Base-by-base conservation (phyloP, 2,329 filamentous ascomycete species). In the Botrytis fragariae region DNA sequence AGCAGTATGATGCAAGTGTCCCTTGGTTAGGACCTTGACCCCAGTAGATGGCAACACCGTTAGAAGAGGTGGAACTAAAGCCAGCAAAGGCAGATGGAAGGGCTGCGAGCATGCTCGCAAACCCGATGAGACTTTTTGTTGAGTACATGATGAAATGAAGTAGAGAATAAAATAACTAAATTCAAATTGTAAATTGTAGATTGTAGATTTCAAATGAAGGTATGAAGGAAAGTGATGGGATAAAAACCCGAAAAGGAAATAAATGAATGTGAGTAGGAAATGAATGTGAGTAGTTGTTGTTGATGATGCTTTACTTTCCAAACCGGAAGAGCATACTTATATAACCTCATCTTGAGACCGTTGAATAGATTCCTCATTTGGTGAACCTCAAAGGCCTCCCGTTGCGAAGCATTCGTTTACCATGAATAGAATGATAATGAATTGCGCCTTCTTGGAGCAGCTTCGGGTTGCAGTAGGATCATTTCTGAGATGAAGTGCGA, bases 21-120 rank as follows among this genome's bases (percentile, higher is more conserved):
- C 64, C 63, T 54, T 73, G 71, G 65, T 69, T 45, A 6, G 71
- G 54, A 42, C 71, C 71, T 69, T 73, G 29, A 82, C 89, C 90
- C 90, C 90, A 92, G 80, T 92, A 92, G 3, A 91, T 84, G 44
- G 86, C 89, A 71, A 92, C 79, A 76, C 91, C 91, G 70, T 81
- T 83, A 4, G 78, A 77, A 1, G 84, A 83, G 22, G 78, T 79
- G 10, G 86, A 73, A 73, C 85, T 82, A 77, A 88, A 79, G 57
- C 79, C 81, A 16, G 83, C 83, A 76, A 82, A 79, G 45, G 79
- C 81, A 74, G 78, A 77, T 62, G 79, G 76, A 45, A 83, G 64
- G 35, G 59, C 29, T 42, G 72, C 72, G 51, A 70, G 57, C 65
- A 73, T 59, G 72, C 72, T 57, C 37, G 65, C 65, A 18, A 70